Percentiles rank a stretch among this genome's conserved stretches.
phyloP scores from a whole-genome alignment of 2,329 filamentous ascomycete genomes.

The Hypoxylon sp. region DNA sequence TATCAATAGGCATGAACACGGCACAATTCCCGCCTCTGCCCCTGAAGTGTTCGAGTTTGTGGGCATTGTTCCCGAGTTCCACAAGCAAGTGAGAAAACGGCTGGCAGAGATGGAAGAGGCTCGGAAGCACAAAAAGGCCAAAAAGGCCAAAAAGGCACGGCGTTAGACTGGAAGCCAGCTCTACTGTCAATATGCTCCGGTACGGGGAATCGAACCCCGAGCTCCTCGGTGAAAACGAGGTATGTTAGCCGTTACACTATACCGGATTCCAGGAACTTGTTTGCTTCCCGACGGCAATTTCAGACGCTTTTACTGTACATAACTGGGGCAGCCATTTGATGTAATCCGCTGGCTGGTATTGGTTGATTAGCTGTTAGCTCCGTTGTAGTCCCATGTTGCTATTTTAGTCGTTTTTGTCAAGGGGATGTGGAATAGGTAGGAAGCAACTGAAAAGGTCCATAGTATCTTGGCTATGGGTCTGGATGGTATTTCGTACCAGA shows the following conservation, averaged over 20 bases:
- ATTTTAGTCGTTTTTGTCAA: too few relatives aligned
- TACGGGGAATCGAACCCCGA: constrained; percentile 49
- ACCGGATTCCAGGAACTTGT: constrained; percentile 30
- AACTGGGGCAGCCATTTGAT: neutral
- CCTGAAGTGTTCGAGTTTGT: constrained; percentile 27
- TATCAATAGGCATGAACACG: neutral
- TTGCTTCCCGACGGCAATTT: neutral
- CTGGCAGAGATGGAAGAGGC: neutral
- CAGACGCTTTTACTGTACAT: constrained; percentile 11
- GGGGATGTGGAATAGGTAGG: too few relatives aligned
- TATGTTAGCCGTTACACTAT: constrained; percentile 49
- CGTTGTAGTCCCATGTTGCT: too few relatives aligned
- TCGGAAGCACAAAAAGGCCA: neutral
- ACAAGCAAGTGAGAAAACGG: neutral
- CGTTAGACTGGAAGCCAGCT: neutral
- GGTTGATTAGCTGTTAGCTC: too few relatives aligned
- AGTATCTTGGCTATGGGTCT: too few relatives aligned
- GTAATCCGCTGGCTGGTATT: too few relatives aligned
- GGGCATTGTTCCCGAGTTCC: constrained; percentile 1
- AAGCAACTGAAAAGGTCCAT: too few relatives aligned
- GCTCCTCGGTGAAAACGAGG: constrained; percentile 48
- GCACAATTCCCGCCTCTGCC: neutral
- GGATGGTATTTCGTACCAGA: too few relatives aligned
- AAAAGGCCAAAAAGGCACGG: neutral
- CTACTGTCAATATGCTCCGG: constrained; percentile 25